Evolutionary conservation across 129 eudicot species (phyloP), one percentile per base, ranked within the genome.

Genomic region (Logfia minima): DNA sequence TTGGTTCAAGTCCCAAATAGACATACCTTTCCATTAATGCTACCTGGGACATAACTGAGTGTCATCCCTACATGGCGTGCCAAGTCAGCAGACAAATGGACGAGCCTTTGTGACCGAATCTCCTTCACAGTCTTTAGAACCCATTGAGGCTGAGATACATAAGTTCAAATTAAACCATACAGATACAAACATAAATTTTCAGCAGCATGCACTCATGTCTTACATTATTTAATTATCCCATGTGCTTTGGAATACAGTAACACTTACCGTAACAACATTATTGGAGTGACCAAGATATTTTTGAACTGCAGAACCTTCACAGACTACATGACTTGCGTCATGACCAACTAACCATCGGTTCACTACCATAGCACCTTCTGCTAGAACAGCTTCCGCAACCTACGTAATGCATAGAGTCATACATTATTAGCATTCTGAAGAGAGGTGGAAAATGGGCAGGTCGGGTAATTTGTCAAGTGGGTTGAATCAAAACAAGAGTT

Each of bases 51-150:
- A 51, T 81, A 78, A 58, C 83, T 87, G 67, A 86, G 87, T 75
- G 77, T 74, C 56, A 67, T 84, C 86, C 96, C 93, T 45, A 90
- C 84, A 61, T 86, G 87, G 88, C 90, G 62, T 82, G 97, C 96
- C 88, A 94, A 77, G 88, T 94, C 99, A 75, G 92, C 85, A 18
- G 99, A 94, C 77, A 94, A 48, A 62, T 84, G 92, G 75, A 89
- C 88, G 67, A 91, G 88, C 79, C 90, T 90, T 81, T 83, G 99
- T 75, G 81, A 70, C 69, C 81, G 80, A 52, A 75, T 85, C 73
- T 94, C 92, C 79, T 85, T 91, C 37, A 83, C 84, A 22, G 84
- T 86, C 85, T 87, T 94, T 79, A 94, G 74, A 82, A 89, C 88
- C 99, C 99, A 94, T 67, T 80, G 71, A 37, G 99, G 99, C 98